phyloP scores from a whole-genome alignment of 441 rosid genomes.

The Raphanus hybrid region DNA sequence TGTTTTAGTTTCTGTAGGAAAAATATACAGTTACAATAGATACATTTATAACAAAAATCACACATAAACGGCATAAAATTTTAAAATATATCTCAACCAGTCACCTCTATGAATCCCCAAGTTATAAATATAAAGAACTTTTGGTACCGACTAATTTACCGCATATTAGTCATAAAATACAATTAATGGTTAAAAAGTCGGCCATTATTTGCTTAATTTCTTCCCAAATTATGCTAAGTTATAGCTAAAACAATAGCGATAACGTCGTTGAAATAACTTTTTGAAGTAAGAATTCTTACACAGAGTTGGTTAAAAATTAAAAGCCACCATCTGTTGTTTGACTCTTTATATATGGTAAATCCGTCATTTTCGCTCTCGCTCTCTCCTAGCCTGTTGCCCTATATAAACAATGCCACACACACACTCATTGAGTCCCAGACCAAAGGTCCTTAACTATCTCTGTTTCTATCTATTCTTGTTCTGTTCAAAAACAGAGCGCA shows the following conservation, averaged over 20 bases:
- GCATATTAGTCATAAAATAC: not conserved
- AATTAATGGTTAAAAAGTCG: not conserved
- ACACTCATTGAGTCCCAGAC: slow-evolving; percentile 34
- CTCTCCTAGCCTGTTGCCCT: slow-evolving; percentile 24
- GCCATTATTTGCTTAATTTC: not conserved
- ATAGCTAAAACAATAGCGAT: not conserved
- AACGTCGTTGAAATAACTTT: not conserved
- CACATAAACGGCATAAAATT: no score
- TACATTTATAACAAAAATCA: no score
- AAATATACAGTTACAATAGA: no score
- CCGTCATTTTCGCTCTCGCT: slow-evolving; percentile 5
- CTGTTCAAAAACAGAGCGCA: slow-evolving; percentile 26
- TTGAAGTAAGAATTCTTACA: not conserved
- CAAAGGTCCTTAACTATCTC: slow-evolving; percentile 23
- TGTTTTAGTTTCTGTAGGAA: no score
- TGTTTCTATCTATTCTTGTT: not conserved
- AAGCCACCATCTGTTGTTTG: not conserved
- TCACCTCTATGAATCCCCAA: not conserved
- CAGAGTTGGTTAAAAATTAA: slow-evolving; percentile 30
- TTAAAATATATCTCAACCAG: no score
- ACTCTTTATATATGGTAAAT: slow-evolving; percentile 32
- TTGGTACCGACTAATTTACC: not conserved
- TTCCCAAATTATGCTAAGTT: not conserved
- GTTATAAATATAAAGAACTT: not conserved
- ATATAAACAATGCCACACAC: slow-evolving; percentile 39